Conservation (phyloP, 768 basidiomycete species). For the Auricularia sp. region DNA sequence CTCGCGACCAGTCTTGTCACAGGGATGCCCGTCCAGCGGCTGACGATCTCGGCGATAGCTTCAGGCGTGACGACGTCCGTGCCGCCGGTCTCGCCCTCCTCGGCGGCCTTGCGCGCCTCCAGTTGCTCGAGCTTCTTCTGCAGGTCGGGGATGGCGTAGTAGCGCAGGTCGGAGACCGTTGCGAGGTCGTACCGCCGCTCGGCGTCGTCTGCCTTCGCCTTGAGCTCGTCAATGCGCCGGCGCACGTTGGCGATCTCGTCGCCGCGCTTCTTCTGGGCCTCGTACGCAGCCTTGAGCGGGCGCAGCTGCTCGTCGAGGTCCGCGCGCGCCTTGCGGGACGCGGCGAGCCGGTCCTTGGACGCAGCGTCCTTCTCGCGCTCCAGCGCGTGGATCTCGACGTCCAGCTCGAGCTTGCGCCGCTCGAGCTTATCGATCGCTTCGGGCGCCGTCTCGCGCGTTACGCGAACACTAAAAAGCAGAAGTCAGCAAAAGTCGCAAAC, state of each 20-base stretch:
- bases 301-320: constrained; percentile 77
- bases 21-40: constrained; percentile 87
- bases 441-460: constrained; percentile 88
- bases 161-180: constrained; percentile 79
- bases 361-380: constrained; percentile 86
- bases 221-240: constrained; percentile 80
- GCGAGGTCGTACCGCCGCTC: constrained; percentile 72
- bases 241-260: constrained; percentile 71
- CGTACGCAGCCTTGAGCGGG: constrained; percentile 77
- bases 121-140: constrained; percentile 35
- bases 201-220: constrained; percentile 86
- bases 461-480: constrained; percentile 51
- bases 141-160: constrained; percentile 86
- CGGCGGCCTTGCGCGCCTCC: constrained; percentile 60
- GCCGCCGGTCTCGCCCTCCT: constrained; percentile 54
- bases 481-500: too few relatives aligned
- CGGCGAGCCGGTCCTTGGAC: constrained; percentile 69
- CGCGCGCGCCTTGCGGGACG: constrained; percentile 67
- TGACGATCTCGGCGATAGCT: constrained; percentile 90
- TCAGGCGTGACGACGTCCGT: constrained; percentile 73
- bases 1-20: constrained; percentile 79
- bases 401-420: constrained; percentile 77
- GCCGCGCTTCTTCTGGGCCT: constrained; percentile 72
- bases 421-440: constrained; percentile 90
- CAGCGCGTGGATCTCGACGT: constrained; percentile 90